Base-by-base conservation (phyloP, 169 alveolate genomes). In the Eimeria acervulina region DNA sequence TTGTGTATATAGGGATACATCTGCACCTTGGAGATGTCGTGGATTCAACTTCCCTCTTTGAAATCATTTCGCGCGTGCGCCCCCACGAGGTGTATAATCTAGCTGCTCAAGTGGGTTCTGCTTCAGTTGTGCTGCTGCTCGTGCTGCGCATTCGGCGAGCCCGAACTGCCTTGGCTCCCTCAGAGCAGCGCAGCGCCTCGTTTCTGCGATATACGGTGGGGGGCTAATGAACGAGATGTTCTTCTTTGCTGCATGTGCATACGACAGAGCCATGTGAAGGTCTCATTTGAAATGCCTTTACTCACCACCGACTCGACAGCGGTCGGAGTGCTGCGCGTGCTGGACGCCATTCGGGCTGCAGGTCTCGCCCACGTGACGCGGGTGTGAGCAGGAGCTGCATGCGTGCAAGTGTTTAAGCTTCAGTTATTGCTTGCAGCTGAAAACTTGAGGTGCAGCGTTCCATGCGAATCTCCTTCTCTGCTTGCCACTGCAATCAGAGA, bases 21-120 rank as follows among this genome's bases (percentile, higher is more conserved):
- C 96, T 98, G 51, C 98, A 97, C 95, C 97, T 96, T 78, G 99
- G 99, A 12, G 99, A 98, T 91, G 61, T 98, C 68, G 97, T 95
- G 90, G 99, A 98, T 96, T 91, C 97, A 70, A 61, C 96, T 70
- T 96, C 90, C 84, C 97, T 98, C 74, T 91, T 92, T 74, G 66
- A 90, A 31, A 52, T 97, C 31, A 88, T 98, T 81, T 74, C 83
- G 23, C 80, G 96, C 19, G 95, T 96, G 59, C 83, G 96, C 81
- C 98, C 98, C 21, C 95, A 90, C 28, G 98, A 97, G 95, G 95
- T 98, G 74, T 98, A 98, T 90, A 98, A 98, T 59, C 96, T 98
- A 52, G 99, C 98, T 21, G 98, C 99, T 21, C 97, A 97, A 92
- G 95, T 90, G 33, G 19, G 87, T 33, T 76, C 44, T 70, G 84